Conservation (phyloP, 1,139 yeast species). For the Saccharomyces hybrid region DNA sequence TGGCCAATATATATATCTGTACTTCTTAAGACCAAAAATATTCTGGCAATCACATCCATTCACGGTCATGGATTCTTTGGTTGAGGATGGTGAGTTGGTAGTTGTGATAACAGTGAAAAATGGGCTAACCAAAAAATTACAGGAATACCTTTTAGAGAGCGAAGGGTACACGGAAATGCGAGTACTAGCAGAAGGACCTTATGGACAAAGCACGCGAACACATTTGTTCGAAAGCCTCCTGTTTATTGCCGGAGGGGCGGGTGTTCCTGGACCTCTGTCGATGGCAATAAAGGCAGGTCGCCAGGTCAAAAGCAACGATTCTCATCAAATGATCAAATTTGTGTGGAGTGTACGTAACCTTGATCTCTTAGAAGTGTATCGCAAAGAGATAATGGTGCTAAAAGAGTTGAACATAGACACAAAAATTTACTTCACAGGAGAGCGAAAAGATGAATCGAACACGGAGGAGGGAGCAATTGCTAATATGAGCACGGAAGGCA, state of each 20-base stretch:
- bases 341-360: constrained; percentile 1
- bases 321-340: neutral
- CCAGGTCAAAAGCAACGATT: neutral
- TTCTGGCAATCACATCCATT: constrained; percentile 76
- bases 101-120: constrained; percentile 43
- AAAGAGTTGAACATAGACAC: neutral
- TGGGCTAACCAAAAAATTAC: constrained; percentile 38
- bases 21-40: constrained; percentile 29
- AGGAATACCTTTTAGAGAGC: constrained; percentile 20
- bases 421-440: neutral
- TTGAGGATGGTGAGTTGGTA: constrained; percentile 30
- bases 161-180: constrained; percentile 25
- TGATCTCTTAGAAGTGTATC: constrained; percentile 2
- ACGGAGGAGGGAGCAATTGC: neutral
- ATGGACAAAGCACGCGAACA: constrained; percentile 35
- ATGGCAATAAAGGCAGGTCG: constrained; percentile 19
- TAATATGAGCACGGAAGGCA: neutral
- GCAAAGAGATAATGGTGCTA: neutral
- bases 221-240: constrained; percentile 44
- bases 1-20: constrained; percentile 27
- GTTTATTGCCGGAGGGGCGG: constrained; percentile 66
- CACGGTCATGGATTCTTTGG: constrained; percentile 39
- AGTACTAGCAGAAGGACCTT: constrained; percentile 57
- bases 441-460: neutral
- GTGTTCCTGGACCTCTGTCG: constrained; percentile 54